Evolutionary conservation across 345 rosid genomes (phyloP).

Genomic region (Arabidopsis arenosa): DNA sequence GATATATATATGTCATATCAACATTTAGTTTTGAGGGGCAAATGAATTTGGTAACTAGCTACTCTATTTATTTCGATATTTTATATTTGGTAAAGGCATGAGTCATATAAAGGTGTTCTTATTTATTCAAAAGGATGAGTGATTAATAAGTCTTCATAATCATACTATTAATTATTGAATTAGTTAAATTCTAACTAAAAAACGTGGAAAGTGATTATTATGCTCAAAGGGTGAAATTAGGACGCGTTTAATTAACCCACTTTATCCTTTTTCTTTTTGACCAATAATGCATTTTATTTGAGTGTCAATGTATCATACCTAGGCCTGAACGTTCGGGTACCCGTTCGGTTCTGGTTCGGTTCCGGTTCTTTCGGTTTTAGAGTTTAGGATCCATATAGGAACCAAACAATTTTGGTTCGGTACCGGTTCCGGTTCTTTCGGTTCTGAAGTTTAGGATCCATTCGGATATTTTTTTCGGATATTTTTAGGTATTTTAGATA

Average conservation of each 20-base stretch:
- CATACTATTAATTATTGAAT: not conserved
- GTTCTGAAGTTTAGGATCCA: too few species aligned
- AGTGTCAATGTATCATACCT: not conserved
- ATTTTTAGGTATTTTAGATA: too few species aligned
- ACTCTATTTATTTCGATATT: not conserved
- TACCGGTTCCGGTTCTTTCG: too few species aligned
- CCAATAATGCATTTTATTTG: not conserved
- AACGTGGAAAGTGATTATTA: not conserved
- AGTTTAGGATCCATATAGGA: too few species aligned
- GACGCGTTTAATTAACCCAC: slow-evolving; percentile 7
- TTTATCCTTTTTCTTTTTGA: not conserved
- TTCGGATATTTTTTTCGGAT: too few species aligned
- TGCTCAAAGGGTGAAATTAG: not conserved
- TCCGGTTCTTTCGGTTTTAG: too few species aligned
- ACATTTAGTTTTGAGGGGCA: not conserved
- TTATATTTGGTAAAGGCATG: not conserved
- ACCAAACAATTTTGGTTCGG: too few species aligned
- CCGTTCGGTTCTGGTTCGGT: too few species aligned
- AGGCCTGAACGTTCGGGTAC: too few species aligned
- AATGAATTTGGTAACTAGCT: not conserved
- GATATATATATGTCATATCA: not conserved
- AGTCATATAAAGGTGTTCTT: not conserved
- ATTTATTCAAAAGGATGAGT: not conserved
- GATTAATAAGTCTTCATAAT: not conserved
- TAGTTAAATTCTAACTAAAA: not conserved